Evolutionary conservation across 106 monocot species (phyloP).

Genomic region (Vanilla planifolia): DNA sequence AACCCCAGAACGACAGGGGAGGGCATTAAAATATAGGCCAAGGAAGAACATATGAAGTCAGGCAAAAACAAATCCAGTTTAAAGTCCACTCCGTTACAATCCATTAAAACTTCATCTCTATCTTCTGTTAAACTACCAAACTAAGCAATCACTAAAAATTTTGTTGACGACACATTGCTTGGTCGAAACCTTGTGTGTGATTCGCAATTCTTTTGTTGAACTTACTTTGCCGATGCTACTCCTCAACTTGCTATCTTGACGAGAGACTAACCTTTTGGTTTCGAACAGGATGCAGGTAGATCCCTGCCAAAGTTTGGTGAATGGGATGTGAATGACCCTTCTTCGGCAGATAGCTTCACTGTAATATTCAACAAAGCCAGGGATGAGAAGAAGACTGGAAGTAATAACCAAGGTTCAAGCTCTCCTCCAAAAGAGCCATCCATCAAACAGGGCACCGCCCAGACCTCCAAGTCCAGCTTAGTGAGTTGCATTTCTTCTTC

Average conservation of each 20-base stretch:
- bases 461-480: conserved; percentile 25
- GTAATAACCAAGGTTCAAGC: conserved; percentile 37
- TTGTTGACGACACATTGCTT: no score
- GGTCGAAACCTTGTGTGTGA: no score
- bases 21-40: no score
- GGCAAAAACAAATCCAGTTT: no score
- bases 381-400: conserved; percentile 59
- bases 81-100: no score
- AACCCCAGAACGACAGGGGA: no score
- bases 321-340: conserved; percentile 66
- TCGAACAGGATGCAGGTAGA: conserved; percentile 28
- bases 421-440: conserved; percentile 41
- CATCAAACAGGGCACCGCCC: background rate
- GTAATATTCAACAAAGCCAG: conserved; percentile 70
- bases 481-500: conserved; percentile 24
- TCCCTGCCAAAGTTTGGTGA: conserved; percentile 64
- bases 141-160: no score
- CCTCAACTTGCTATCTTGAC: background rate
- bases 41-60: no score
- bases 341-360: conserved; percentile 61
- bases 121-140: no score
- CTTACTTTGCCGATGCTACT: no score
- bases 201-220: no score
- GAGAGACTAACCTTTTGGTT: background rate
- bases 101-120: no score